phyloP scores from a whole-genome alignment of 495 filamentous ascomycete species.

The Penicillium flavigenum region DNA sequence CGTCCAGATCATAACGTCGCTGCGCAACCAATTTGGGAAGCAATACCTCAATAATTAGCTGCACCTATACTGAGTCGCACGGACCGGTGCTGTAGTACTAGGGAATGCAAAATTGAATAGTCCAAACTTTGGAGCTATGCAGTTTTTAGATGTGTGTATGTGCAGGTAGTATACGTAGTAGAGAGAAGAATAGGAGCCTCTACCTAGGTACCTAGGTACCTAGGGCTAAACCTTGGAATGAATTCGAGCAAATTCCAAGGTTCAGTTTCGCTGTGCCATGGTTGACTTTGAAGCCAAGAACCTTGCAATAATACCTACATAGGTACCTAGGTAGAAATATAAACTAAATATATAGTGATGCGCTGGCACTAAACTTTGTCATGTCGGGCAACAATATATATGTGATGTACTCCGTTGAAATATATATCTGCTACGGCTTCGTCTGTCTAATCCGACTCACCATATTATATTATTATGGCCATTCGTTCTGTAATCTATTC shows the following conservation, averaged over 20 bases:
- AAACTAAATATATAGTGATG: slow-evolving; percentile 14
- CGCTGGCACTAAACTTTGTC: slow-evolving; percentile 13
- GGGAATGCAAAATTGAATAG: not conserved
- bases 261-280: slow-evolving; percentile 12
- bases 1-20: not conserved
- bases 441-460: not conserved
- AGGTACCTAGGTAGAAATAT: no score
- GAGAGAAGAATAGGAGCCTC: not conserved
- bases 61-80: slow-evolving; percentile 14
- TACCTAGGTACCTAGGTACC: no score
- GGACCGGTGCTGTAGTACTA: not conserved
- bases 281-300: slow-evolving; percentile 14
- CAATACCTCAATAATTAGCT: slow-evolving; percentile 17
- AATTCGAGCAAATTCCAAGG: no score
- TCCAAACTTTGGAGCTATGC: not conserved
- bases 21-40: slow-evolving; percentile 7
- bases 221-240: no score
- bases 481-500: not conserved
- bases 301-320: not conserved
- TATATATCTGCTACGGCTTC: not conserved
- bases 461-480: not conserved
- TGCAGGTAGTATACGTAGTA: not conserved
- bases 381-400: slow-evolving; percentile 21
- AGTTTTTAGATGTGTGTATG: not conserved
- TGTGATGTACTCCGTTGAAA: not conserved